phyloP scores from a whole-genome alignment of 768 basidiomycete species.

The Neoboletus magnificus region DNA sequence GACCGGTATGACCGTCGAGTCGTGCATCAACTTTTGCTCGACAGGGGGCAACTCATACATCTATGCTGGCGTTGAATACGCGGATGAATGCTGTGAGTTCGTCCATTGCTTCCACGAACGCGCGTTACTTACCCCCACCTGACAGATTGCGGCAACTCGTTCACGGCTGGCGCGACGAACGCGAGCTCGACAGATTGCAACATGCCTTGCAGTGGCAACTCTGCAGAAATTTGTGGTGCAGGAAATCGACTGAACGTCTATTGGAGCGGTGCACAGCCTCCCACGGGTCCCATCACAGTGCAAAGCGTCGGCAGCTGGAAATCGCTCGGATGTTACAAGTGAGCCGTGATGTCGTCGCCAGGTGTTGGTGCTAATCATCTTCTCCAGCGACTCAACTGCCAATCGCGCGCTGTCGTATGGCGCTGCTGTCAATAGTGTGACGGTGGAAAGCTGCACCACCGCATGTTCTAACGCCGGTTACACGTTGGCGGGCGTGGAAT shows the following conservation, averaged over 20 bases:
- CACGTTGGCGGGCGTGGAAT: conserved; percentile 44
- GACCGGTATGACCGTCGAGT: conserved; percentile 59
- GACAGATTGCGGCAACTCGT: conserved; percentile 60
- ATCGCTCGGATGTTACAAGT: conserved; percentile 77
- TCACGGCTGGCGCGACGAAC: conserved; percentile 44
- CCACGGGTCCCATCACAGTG: conserved; percentile 32
- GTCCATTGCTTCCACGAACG: background rate
- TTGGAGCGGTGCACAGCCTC: conserved; percentile 50
- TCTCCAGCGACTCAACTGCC: conserved; percentile 32
- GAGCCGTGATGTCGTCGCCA: conserved; percentile 9
- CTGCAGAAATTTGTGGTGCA: conserved; percentile 58
- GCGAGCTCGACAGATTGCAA: conserved; percentile 54
- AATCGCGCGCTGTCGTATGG: conserved; percentile 34
- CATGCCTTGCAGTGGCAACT: conserved; percentile 57
- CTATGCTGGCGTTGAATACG: conserved; percentile 71
- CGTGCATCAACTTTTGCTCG: conserved; percentile 44
- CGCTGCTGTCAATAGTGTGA: conserved; percentile 39
- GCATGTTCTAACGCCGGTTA: conserved; percentile 44
- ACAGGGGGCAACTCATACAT: conserved; percentile 39
- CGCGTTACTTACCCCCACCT: background rate
- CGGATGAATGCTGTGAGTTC: conserved; percentile 57
- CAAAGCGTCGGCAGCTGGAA: conserved; percentile 60
- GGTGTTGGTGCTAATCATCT: background rate
- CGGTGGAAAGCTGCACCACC: conserved; percentile 47
- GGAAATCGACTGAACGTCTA: conserved; percentile 59